These are phyloP conservation scores for Epichloe baconii DNA, from an alignment of 2,329 filamentous ascomycete genomes.

Conservation along the genomic window DNA sequence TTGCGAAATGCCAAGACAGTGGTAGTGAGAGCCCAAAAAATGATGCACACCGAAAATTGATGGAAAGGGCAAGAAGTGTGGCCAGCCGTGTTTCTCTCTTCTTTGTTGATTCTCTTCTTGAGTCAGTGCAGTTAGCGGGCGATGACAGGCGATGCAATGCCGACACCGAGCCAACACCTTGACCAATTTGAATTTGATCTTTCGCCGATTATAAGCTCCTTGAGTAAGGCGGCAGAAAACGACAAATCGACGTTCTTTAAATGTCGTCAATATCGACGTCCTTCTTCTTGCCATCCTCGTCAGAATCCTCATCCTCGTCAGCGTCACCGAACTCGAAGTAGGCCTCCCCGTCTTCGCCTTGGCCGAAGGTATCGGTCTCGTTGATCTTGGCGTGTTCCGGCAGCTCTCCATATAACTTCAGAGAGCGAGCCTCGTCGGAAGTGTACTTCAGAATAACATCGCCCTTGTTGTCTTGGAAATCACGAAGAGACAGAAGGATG, in stretches of 20 bases:
- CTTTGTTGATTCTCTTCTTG: background rate
- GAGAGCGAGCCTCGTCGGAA: conserved; percentile 83
- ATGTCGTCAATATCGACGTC: conserved; percentile 95
- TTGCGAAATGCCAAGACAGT: background rate
- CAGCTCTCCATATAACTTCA: conserved; percentile 95
- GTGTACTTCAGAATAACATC: conserved; percentile 96
- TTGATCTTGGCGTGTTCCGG: conserved; percentile 99
- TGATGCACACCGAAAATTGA: background rate
- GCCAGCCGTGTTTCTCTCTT: conserved; percentile 3
- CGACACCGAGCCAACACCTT: background rate
- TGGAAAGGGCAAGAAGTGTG: conserved; percentile 3
- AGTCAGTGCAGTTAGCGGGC: background rate
- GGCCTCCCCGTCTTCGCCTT: conserved; percentile 86
- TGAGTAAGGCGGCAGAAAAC: background rate
- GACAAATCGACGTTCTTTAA: conserved; percentile 32
- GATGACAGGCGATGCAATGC: background rate
- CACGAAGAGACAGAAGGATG: conserved; percentile 73
- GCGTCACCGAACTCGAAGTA: conserved; percentile 99
- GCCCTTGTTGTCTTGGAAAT: conserved; percentile 92
- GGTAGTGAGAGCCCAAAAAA: background rate
- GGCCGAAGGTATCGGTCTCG: conserved; percentile 90
- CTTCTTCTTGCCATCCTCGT: conserved; percentile 48
- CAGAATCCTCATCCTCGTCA: conserved; percentile 44
- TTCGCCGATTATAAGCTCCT: too few relatives aligned
- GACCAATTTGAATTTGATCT: background rate